Conservation (phyloP, 1,139 yeast genomes). For the Candida sp. region DNA sequence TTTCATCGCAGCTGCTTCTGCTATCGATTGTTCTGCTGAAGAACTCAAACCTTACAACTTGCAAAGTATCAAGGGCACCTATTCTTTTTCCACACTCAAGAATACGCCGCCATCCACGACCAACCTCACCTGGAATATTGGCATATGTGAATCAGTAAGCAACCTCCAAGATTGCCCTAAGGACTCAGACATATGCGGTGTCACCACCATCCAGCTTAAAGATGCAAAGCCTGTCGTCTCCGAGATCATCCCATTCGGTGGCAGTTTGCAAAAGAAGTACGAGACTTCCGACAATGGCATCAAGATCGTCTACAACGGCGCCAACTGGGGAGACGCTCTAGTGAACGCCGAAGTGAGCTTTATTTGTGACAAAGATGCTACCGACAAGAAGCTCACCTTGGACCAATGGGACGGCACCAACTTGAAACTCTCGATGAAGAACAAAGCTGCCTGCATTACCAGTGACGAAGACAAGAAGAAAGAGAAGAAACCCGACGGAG, state of each 20-base stretch:
- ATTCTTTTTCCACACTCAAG: conserved; percentile 36
- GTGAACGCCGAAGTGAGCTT: conserved; percentile 58
- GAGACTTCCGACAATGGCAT: conserved; percentile 43
- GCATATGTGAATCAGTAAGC: conserved; percentile 62
- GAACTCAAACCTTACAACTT: conserved; percentile 46
- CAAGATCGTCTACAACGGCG: conserved; percentile 51
- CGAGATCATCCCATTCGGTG: conserved; percentile 56
- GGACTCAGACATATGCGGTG: conserved; percentile 73
- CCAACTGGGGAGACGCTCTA: conserved; percentile 72
- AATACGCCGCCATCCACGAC: conserved; percentile 84
- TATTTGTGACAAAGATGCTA: conserved; percentile 49
- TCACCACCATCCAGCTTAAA: conserved; percentile 55
- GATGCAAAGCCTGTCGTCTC: conserved; percentile 46
- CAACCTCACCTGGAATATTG: conserved; percentile 66
- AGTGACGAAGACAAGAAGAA: conserved; percentile 24
- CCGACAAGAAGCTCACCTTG: conserved; percentile 35
- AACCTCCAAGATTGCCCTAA: conserved; percentile 58
- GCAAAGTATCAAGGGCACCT: conserved; percentile 52
- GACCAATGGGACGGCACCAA: conserved; percentile 35
- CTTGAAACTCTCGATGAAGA: conserved; percentile 28
- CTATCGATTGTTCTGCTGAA: conserved; percentile 49
- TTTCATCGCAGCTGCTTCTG: conserved; percentile 16
- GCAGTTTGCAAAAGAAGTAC: conserved; percentile 37
- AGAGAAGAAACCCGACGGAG: conserved; percentile 32
- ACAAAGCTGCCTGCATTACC: conserved; percentile 45